Evolutionary conservation across 73 alveolate species (phyloP).

Genomic region (Paraurostyla sp.): DNA sequence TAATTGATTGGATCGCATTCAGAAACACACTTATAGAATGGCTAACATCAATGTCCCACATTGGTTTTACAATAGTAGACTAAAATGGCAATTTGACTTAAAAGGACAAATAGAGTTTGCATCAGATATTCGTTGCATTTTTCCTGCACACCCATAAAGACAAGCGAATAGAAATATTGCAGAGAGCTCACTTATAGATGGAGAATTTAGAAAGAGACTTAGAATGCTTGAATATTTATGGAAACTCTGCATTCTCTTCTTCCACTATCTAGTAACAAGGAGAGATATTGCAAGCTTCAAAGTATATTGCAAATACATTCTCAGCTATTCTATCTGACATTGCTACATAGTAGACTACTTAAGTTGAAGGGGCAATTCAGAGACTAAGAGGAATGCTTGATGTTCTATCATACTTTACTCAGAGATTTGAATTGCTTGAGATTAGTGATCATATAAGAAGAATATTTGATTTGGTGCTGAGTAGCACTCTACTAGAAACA

Average conservation of each 20-base stretch:
- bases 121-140: conserved; percentile 19
- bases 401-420: not conserved
- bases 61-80: not conserved
- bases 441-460: conserved; percentile 50
- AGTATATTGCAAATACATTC: conserved; percentile 5
- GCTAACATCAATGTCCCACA: conserved; percentile 1
- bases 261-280: not conserved
- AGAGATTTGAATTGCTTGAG: conserved; percentile 39
- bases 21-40: conserved; percentile 33
- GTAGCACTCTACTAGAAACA: conserved; percentile 12
- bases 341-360: not conserved
- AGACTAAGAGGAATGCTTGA: conserved; percentile 21
- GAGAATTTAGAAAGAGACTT: conserved; percentile 40
- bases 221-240: conserved; percentile 14
- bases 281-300: not conserved
- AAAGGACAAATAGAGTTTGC: conserved; percentile 15
- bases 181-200: conserved; percentile 20
- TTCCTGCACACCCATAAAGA: conserved; percentile 5
- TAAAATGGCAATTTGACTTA: conserved; percentile 2
- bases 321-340: conserved; percentile 8
- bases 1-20: conserved; percentile 43
- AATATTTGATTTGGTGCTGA: conserved; percentile 27
- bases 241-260: not conserved
- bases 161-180: conserved; percentile 3
- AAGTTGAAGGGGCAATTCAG: not conserved